phyloP scores from a whole-genome alignment of 768 basidiomycete genomes.

The Termitomyces sp. region DNA sequence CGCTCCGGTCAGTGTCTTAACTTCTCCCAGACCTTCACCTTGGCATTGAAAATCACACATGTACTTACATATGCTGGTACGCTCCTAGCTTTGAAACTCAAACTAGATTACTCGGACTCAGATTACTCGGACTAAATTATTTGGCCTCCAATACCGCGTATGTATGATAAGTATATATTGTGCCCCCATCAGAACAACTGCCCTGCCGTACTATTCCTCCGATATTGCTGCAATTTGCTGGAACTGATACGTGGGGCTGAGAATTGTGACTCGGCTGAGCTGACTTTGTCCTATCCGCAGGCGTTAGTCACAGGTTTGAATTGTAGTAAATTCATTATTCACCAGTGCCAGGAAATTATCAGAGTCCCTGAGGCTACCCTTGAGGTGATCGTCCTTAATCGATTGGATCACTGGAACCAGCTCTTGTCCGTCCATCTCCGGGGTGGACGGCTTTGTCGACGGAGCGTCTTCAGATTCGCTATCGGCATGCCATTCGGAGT shows the following conservation, averaged over 20 bases:
- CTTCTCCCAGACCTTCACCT: no score
- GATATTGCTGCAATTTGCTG: constrained; percentile 2
- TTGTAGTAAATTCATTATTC: not conserved
- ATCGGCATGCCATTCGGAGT: not conserved
- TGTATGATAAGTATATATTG: not conserved
- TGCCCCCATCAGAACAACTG: not conserved
- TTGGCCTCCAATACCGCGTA: not conserved
- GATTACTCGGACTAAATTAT: not conserved
- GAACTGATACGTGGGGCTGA: not conserved
- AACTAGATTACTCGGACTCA: not conserved
- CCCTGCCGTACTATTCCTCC: not conserved
- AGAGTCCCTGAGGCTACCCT: no score
- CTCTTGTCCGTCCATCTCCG: not conserved
- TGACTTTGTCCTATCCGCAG: not conserved
- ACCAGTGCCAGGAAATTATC: not conserved
- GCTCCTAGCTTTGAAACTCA: no score
- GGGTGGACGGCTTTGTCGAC: not conserved
- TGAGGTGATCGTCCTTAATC: not conserved
- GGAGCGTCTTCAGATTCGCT: not conserved
- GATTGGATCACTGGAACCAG: not conserved
- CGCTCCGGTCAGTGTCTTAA: no score
- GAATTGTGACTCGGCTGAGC: not conserved
- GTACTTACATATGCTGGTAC: no score
- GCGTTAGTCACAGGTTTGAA: not conserved
- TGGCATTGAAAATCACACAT: no score